Evolutionary conservation across 768 basidiomycete species (phyloP), one percentile per base, ranked within the genome.

Genomic region (Lactifluus echinatus): DNA sequence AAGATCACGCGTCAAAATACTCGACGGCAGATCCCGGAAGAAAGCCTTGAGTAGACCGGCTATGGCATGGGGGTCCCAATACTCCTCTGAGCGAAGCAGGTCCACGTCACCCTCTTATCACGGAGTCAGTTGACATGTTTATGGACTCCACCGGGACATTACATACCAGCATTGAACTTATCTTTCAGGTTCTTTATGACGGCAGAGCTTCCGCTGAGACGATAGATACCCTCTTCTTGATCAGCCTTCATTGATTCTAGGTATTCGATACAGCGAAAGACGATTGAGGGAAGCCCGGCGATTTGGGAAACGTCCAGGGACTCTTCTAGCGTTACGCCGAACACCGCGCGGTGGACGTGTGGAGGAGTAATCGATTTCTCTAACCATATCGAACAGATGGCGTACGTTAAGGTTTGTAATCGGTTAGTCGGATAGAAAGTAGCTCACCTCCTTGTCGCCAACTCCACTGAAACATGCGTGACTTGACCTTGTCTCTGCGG

Each of bases 51-150:
- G 76, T 60, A 99, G 76, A 3, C 95, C 96, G 48, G 96, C 89
- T 59, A 99, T 89, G 36, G 96, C 96, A 69, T 99, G 94, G 43
- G 92, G 93, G 73, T 99, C 96, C 89, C 91, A 96, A 65, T 87
- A 90, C 66, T 96, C 94, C 69, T 93, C 90, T 8, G 85, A 82
- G 36, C 79, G 82, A 36, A 95, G 74, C 11, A 99, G 78, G 68
- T 97, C 87, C 55, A 97, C 79, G 70, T 99, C 96, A n/a, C 94
- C 95, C 76, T 99, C 96, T 93, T 65, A 45, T 67, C 65, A 63
- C 19, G 49, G 43, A 44, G 45, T 43, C 26, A 26, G 44, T 48
- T 44, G 24, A 59, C 15, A 11, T 42, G 15, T 50, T 50, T 34
- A 24, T 24, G 39, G 19, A 26, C 11, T 17, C 28, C 53, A 57